phyloP scores from a whole-genome alignment of 2,329 filamentous ascomycete species.

The Fulvia fulva region DNA sequence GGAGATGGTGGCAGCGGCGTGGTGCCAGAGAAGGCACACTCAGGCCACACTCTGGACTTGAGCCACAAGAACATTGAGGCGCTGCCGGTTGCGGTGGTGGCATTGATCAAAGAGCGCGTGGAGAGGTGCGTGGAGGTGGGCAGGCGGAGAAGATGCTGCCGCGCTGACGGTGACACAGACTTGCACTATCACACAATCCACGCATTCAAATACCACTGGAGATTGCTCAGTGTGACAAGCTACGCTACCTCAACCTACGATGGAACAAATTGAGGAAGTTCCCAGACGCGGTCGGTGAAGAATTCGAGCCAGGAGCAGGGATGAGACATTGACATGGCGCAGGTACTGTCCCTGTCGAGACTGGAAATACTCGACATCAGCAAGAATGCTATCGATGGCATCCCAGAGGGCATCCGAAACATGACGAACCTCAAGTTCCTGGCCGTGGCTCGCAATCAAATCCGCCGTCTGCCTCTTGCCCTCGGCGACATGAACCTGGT shows the following conservation, averaged over 20 bases:
- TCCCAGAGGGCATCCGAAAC: constrained; percentile 76
- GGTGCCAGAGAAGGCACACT: constrained; percentile 34
- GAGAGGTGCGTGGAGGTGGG: constrained; percentile 53
- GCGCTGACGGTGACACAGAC: constrained; percentile 45
- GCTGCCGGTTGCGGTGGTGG: constrained; percentile 69
- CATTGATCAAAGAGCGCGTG: constrained; percentile 69
- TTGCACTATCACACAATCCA: constrained; percentile 78
- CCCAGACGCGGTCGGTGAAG: constrained; percentile 56
- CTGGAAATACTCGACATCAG: constrained; percentile 92
- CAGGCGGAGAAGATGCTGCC: constrained; percentile 1
- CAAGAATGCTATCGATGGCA: constrained; percentile 72
- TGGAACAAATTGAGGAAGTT: constrained; percentile 70
- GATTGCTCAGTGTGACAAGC: constrained; percentile 70
- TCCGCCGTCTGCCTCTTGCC: constrained; percentile 77
- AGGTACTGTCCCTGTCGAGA: constrained; percentile 82
- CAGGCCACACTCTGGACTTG: constrained; percentile 73
- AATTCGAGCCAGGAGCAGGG: not conserved
- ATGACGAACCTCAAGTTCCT: constrained; percentile 84
- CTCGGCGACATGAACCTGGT: constrained; percentile 89
- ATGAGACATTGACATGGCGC: constrained; percentile 10
- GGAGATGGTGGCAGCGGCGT: constrained; percentile 17
- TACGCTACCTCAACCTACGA: constrained; percentile 76
- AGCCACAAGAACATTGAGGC: constrained; percentile 70
- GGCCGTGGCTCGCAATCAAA: constrained; percentile 80
- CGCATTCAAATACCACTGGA: constrained; percentile 65